These are phyloP conservation scores for Podospora comata DNA, from an alignment of 495 filamentous ascomycete species.

Conservation along the genomic window DNA sequence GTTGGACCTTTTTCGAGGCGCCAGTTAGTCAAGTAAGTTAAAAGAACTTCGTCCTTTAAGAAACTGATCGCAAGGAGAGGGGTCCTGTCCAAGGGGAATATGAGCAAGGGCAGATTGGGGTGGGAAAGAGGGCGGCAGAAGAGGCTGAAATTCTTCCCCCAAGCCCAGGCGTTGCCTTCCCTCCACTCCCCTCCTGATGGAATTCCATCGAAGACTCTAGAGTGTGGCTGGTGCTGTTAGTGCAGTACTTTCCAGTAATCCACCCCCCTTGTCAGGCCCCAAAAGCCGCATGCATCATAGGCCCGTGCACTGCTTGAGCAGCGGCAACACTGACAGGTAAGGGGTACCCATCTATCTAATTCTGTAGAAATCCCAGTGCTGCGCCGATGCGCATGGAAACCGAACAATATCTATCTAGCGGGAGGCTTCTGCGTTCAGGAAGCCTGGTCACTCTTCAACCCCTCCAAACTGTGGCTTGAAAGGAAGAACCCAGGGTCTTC, in stretches of 20 bases:
- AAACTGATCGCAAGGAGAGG: conserved; percentile 24
- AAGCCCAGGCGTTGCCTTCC: conserved; percentile 28
- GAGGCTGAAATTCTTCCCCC: conserved; percentile 38
- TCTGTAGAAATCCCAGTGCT: conserved; percentile 1
- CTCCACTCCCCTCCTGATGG: conserved; percentile 35
- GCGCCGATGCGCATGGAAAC: conserved; percentile 23
- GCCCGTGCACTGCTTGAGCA: neutral
- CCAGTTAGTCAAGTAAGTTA: neutral
- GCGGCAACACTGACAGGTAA: neutral
- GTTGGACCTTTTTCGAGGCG: neutral
- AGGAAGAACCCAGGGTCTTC: neutral
- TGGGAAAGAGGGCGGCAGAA: neutral
- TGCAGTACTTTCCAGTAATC: conserved; percentile 15
- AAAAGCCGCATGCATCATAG: neutral
- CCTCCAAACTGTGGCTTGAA: neutral
- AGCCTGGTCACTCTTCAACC: neutral
- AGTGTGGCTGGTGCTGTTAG: conserved; percentile 36
- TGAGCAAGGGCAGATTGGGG: too few species aligned
- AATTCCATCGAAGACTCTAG: conserved; percentile 40
- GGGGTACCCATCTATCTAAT: conserved; percentile 21
- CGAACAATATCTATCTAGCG: neutral
- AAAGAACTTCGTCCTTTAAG: neutral
- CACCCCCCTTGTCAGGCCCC: neutral
- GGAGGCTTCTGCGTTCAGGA: neutral
- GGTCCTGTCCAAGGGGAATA: conserved; percentile 17